Evolutionary conservation across 371 early-diverging fungal species (phyloP), one percentile per base, ranked within the genome.

Genomic region (Haplosporangium sp.): DNA sequence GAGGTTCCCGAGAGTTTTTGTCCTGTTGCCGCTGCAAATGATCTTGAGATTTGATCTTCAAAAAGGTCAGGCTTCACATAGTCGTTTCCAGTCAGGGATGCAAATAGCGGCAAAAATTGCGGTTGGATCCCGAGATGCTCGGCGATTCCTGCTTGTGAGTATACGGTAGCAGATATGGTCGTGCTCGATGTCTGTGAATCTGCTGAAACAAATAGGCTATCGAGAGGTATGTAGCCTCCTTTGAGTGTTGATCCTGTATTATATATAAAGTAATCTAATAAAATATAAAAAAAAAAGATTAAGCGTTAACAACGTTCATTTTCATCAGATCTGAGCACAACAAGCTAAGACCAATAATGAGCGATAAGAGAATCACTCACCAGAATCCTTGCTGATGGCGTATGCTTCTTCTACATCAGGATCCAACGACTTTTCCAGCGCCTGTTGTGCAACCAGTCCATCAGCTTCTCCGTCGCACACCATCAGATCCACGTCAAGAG

Each of bases 381-480:
- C 79, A 37, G 89, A 87, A 59, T 89, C 89, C 64, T 85, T 84
- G 71, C 87, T 87, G 3, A 89, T 75, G 5, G 84, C 83, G 50
- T 86, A 89, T 0, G 83, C 89, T 23, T 79, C 79, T 2, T 60
- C 54, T 8, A 79, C 65, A 23, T 21, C 9, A 16, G 56, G 61
- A 18, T 79, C 65, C 62, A 79, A 29, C 4, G 82, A 68, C 23
- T 67, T 72, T 42, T 82, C 70, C 51, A 80, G 69, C 0, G 89
- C 86, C 57, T 84, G 43, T 12, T 54, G 59, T 0, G 83, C 87
- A 11, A 87, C 86, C 37, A 79, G 80, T 9, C 85, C 83, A 58
- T 89, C 89, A 9, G 89, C 89, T 67, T 89, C 89, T 42, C 74
- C 83, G 42, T 82, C 67, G 51, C 88, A 87, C 5, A 84, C 74